Base-by-base conservation (phyloP, 2,329 filamentous ascomycete genomes). In the Fusarium ambrosium region DNA sequence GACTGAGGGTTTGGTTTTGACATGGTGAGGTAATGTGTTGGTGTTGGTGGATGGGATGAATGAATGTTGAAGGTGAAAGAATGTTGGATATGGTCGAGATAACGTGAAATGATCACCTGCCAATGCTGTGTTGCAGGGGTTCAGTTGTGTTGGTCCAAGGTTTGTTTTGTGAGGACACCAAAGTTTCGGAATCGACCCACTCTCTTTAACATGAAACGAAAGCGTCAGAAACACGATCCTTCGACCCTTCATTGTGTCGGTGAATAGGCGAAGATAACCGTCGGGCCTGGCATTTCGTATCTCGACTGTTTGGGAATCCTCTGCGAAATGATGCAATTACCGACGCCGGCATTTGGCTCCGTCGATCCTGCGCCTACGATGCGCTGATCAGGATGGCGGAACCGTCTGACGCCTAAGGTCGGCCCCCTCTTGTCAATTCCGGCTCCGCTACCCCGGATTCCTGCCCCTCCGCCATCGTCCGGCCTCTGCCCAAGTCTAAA, bases 1-100 rank as follows among this genome's bases (percentile, higher is more conserved):
- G 32, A 24, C 45, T 73, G 72, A 10, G 58, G 58, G 18, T 63
- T 53, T 22, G 56, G 27, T n/a, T 53, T 6, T 11, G 48, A 14
- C 48, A 53, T 53, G 48, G 16, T n/a, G 34, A 13, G n/a, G 6
- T 4, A 41, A 41, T 10, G n/a, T 29, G 24, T 18, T 4, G 45
- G n/a, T 24, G 20, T 4, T 16, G 20, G 18, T 51, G 45, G 8
- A 27, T 27, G 6, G 27, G 27, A 27, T 27, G 27, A 27, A 29
- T 48, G 22, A 51, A 27, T 51, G 14, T 18, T 27, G 22, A 51
- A 24, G 43, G 13, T 22, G 20, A 27, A 24, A 9, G 20, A 24
- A 24, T 24, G 43, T 45, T 24, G n/a, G n/a, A 22, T 14, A 48
- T 48, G 43, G 7, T 48, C 45, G 9, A 11, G 10, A 53, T 32